Evolutionary conservation across 2,329 filamentous ascomycete species (phyloP).

Genomic region (Allantophomopsis lycopodina): DNA sequence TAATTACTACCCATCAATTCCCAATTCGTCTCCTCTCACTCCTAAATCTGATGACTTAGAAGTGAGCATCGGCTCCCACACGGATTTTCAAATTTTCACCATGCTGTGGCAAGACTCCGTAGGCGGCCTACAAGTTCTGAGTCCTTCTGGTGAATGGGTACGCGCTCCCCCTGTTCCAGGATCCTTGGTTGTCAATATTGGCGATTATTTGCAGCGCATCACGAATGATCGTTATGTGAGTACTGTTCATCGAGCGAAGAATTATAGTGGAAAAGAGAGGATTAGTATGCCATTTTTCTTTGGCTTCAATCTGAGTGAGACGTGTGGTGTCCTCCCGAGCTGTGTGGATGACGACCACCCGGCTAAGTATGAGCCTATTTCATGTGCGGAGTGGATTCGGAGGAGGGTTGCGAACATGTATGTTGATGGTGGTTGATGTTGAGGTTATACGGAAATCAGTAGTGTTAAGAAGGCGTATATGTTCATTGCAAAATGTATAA

Average conservation of each 20-base stretch:
- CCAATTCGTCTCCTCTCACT: constrained; percentile 8
- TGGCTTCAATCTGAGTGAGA: neutral
- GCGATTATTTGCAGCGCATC: constrained; percentile 27
- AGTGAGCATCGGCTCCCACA: constrained; percentile 30
- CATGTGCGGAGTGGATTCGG: neutral
- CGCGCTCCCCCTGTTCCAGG: constrained; percentile 24
- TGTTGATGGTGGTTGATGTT: too few relatives aligned
- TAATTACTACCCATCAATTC: constrained; percentile 1
- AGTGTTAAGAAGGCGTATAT: too few relatives aligned
- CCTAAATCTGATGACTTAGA: constrained; percentile 17
- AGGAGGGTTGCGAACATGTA: too few relatives aligned
- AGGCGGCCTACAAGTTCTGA: constrained; percentile 29
- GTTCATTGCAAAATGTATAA: too few relatives aligned
- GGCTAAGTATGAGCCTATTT: neutral
- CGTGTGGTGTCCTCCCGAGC: neutral
- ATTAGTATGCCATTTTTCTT: constrained; percentile 37
- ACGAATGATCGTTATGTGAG: constrained; percentile 35
- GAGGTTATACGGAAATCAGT: too few relatives aligned
- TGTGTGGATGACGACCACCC: neutral
- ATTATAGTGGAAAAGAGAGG: constrained; percentile 19
- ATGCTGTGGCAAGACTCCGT: constrained; percentile 29
- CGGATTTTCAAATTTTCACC: constrained; percentile 36
- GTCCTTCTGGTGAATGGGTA: constrained; percentile 26
- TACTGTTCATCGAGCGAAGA: constrained; percentile 40
- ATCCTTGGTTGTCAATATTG: constrained; percentile 30